phyloP scores from a whole-genome alignment of 805 yeast species.

The Pichia nanzhaoensis region DNA sequence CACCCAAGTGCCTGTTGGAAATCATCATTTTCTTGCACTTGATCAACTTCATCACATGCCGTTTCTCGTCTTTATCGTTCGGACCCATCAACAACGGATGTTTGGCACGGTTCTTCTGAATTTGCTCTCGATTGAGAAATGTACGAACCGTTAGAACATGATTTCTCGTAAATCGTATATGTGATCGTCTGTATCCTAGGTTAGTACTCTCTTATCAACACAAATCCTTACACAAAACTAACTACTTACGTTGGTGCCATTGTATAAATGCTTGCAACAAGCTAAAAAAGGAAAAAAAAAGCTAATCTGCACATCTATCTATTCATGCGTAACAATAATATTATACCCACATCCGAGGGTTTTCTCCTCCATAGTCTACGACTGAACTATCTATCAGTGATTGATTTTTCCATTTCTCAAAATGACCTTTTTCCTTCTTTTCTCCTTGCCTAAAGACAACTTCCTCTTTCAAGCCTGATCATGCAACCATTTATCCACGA shows the following conservation, averaged over 20 bases:
- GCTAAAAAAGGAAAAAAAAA: neutral
- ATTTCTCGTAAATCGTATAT: conserved; percentile 14
- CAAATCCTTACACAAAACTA: too few species aligned
- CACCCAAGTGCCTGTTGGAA: conserved; percentile 21
- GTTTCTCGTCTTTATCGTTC: neutral
- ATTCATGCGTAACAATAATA: too few species aligned
- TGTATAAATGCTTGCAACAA: neutral
- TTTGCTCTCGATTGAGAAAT: conserved; percentile 22
- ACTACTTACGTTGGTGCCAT: conserved; percentile 25
- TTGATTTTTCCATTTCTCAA: neutral
- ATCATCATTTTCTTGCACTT: conserved; percentile 20
- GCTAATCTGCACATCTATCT: neutral
- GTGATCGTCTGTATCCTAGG: conserved; percentile 18
- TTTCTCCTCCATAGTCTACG: neutral
- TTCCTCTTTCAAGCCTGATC: neutral
- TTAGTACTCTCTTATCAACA: too few species aligned
- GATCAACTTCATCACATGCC: conserved; percentile 8
- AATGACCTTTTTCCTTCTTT: neutral
- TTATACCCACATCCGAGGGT: too few species aligned
- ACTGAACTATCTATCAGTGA: too few species aligned
- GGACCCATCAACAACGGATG: conserved; percentile 10
- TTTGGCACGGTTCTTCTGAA: conserved; percentile 18
- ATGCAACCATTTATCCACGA: conserved; percentile 14
- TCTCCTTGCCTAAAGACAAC: neutral
- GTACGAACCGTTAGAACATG: conserved; percentile 23